phyloP scores from a whole-genome alignment of 345 rosid species.

The Hibiscus tridactylites region DNA sequence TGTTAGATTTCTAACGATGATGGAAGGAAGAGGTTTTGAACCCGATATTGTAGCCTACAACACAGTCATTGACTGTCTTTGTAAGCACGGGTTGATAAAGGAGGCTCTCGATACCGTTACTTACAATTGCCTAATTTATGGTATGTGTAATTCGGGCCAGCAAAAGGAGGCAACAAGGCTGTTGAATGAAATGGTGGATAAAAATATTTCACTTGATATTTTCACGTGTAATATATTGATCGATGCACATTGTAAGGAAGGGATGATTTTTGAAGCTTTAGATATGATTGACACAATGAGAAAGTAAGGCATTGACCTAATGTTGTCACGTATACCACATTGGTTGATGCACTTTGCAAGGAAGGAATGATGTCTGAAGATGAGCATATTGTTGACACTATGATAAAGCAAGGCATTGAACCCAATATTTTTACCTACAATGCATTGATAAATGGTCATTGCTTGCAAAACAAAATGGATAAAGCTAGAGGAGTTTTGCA shows the following conservation, averaged over 20 bases:
- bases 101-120: not conserved
- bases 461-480: not conserved
- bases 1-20: not conserved
- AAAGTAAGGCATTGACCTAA: not conserved
- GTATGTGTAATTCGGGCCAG: not conserved
- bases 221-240: too few species aligned
- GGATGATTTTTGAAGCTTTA: not conserved
- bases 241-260: not conserved
- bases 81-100: not conserved
- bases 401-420: not conserved
- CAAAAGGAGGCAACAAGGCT: too few species aligned
- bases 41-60: not conserved
- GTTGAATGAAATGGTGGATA: not conserved
- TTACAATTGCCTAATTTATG: not conserved
- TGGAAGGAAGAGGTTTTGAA: not conserved
- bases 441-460: not conserved
- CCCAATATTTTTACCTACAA: not conserved
- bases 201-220: too few species aligned
- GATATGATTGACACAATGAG: not conserved
- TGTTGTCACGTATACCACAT: not conserved
- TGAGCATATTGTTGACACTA: not conserved
- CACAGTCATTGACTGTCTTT: not conserved
- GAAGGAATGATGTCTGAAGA: not conserved
- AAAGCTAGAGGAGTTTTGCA: not conserved
- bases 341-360: not conserved